Conservation (phyloP, 345 rosid species). For the Mallotus nudiflorus region DNA sequence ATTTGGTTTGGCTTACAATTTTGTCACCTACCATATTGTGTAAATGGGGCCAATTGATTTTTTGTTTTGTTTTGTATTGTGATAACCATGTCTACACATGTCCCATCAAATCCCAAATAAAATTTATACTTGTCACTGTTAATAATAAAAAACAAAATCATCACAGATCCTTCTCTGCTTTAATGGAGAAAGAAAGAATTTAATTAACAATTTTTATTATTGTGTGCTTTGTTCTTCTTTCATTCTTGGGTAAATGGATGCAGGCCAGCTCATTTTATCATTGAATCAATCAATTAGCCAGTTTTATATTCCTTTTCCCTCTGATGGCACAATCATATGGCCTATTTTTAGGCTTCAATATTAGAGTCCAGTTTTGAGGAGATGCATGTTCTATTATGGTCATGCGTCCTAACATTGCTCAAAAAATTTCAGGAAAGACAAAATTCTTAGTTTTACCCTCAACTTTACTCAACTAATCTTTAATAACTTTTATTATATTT, state of each 20-base stretch:
- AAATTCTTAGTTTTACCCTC: too few relatives aligned
- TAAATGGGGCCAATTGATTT: constrained; percentile 15
- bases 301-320: too few relatives aligned
- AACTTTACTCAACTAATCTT: too few relatives aligned
- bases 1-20: constrained; percentile 28
- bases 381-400: too few relatives aligned
- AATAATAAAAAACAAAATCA: not conserved
- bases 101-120: constrained; percentile 10
- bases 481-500: too few relatives aligned
- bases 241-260: not conserved
- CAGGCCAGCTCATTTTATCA: constrained; percentile 3
- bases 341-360: not conserved
- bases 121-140: too few relatives aligned
- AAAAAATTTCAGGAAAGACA: too few relatives aligned
- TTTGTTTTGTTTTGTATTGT: not conserved
- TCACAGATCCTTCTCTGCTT: constrained; percentile 18
- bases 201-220: not conserved
- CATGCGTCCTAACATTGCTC: too few relatives aligned
- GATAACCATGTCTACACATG: not conserved
- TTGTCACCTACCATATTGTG: constrained; percentile 21
- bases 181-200: not conserved
- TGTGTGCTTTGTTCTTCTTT: not conserved
- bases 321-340: not conserved
- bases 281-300: too few relatives aligned
- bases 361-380: too few relatives aligned